These are phyloP conservation scores for Ceratobasidium theobromae DNA, from an alignment of 1,284 basidiomycete species.

Conservation along the genomic window DNA sequence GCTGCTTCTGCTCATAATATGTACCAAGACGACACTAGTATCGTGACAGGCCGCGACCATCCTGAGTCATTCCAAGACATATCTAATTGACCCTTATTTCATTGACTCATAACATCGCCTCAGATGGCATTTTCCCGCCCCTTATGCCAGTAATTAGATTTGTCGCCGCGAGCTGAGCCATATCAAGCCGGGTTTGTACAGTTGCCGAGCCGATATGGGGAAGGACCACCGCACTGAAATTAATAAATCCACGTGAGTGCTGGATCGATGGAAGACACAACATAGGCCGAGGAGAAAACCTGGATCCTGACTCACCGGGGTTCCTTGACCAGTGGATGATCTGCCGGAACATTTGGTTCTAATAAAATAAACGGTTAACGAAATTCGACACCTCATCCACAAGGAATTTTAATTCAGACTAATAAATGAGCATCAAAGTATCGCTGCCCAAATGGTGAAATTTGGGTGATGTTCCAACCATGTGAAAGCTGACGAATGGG, in stretches of 20 bases:
- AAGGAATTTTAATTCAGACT: no score
- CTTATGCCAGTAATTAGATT: constrained; percentile 60
- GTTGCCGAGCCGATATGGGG: constrained; percentile 93
- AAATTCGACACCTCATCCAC: no score
- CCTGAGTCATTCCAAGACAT: no score
- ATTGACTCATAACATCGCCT: constrained; percentile 15
- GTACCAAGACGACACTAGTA: no score
- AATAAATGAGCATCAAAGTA: no score
- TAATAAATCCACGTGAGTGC: not conserved
- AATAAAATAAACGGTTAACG: not conserved
- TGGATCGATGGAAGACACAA: not conserved
- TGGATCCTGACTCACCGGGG: constrained; percentile 54
- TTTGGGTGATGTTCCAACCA: no score
- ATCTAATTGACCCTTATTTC: no score
- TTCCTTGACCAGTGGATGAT: constrained; percentile 80
- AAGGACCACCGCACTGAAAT: constrained; percentile 67
- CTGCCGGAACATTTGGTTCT: constrained; percentile 74
- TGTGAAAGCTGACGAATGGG: no score
- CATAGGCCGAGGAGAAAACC: not conserved
- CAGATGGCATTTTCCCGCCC: constrained; percentile 34
- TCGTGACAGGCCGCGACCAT: no score
- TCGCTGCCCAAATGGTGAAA: no score
- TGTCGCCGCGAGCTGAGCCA: constrained; percentile 72
- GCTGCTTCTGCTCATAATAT: no score
- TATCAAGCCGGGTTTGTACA: constrained; percentile 76